Evolutionary conservation across 2,329 filamentous ascomycete species (phyloP), one percentile per base, ranked within the genome.

Genomic region (Myotisia sp.): DNA sequence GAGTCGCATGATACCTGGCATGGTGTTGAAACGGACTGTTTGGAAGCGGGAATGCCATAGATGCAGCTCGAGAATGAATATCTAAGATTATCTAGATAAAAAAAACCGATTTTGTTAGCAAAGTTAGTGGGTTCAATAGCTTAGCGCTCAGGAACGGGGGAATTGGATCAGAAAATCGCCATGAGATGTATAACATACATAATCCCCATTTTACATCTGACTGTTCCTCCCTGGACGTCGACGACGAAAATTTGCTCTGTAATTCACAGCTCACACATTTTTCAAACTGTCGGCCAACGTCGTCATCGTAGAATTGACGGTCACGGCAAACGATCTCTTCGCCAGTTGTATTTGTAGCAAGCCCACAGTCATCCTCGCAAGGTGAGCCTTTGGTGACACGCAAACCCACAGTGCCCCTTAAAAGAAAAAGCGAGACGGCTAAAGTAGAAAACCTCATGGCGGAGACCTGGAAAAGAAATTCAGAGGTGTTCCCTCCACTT

Each of bases 201-300:
- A 65, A 46, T 23, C 54, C 61, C 60, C 58, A 65, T 42, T 56
- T 47, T 6, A 64, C 55, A 42, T 65, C 62, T 12, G 60, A 53
- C n/a, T n/a, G n/a, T n/a, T n/a, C n/a, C 38, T 61, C 51, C 16
- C 55, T 55, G 2, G 48, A 51, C 1, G 28, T 29, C 2, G 41
- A 34, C 41, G 60, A 49, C 12, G 47, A 41, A 36, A 53, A 59
- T 4, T 47, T 50, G 36, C 61, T 64, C 14, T 53, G 42, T 42
- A 65, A 45, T 37, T 58, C 47, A 41, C 62, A 65, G 6, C 49
- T 49, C 28, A 63, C 47, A 29, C 62, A 65, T 7, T 54, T 45
- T 35, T 59, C 38, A 33, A 64, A 63, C 8, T 47, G 42, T 18
- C 45, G 40, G 2, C 62, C 62, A 1, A 41, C 37, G 1, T 40